Conservation (phyloP, 176 grass and related monocot genomes). For the Typha latifolia region DNA sequence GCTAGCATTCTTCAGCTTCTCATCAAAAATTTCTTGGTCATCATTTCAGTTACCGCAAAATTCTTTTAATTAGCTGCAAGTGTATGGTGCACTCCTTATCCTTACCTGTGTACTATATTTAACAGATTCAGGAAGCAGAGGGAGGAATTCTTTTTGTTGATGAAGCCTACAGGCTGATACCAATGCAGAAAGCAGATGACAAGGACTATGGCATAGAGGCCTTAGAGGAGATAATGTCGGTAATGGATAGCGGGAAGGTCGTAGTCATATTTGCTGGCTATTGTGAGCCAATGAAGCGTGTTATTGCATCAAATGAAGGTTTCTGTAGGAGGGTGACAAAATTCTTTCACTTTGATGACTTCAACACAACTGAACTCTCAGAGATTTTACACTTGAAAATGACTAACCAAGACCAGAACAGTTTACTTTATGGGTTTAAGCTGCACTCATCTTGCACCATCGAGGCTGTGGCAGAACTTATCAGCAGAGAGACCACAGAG, state of each 20-base stretch:
- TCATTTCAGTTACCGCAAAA: background rate
- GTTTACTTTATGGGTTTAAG: constrained; percentile 72
- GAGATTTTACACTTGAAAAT: constrained; percentile 83
- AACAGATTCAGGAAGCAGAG: constrained; percentile 80
- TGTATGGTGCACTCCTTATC: background rate
- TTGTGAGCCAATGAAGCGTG: constrained; percentile 80
- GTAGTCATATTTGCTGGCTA: constrained; percentile 92
- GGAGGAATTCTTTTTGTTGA: constrained; percentile 93
- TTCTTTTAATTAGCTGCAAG: background rate
- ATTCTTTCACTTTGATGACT: constrained; percentile 81
- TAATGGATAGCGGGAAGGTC: constrained; percentile 88
- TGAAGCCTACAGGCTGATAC: constrained; percentile 96
- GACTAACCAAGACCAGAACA: constrained; percentile 30
- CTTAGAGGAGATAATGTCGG: constrained; percentile 96
- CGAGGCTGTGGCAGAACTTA: constrained; percentile 36
- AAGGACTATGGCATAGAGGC: constrained; percentile 98
- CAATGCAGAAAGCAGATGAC: constrained; percentile 73
- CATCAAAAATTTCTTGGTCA: background rate
- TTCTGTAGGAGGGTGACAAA: constrained; percentile 87
- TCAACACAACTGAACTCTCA: constrained; percentile 65
- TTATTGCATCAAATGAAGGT: constrained; percentile 81
- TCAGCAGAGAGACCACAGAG: constrained; percentile 52
- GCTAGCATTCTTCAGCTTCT: background rate
- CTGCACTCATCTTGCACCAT: constrained; percentile 56
- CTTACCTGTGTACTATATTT: background rate